Evolutionary conservation across 306 rosid species (phyloP), one percentile per base, ranked within the genome.

Genomic region (Geum urbanum): DNA sequence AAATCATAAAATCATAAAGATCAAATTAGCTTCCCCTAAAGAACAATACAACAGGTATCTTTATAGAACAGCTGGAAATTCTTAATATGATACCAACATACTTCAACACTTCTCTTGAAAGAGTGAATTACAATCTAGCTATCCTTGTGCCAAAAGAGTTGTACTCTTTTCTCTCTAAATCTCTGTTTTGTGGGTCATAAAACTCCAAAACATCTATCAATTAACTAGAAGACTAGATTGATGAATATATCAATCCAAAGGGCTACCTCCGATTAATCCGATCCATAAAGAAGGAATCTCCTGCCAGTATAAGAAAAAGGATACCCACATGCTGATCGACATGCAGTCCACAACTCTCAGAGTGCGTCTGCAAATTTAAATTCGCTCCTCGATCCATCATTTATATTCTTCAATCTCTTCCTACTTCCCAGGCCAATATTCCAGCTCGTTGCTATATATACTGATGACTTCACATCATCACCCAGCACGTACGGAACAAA

Each of bases 401-500:
- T 46, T n/a, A 50, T 40, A 40, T 69, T 8, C 52, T 18, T 44
- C 37, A n/a, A n/a, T n/a, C n/a, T n/a, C n/a, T n/a, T n/a, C n/a
- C n/a, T n/a, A n/a, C 35, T 11, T 35, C 55, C 47, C n/a, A 32
- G 37, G 37, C 37, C 32, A 50, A 50, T 18, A 14, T 67, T 18
- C 60, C 37, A 32, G 1, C 37, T 8, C 6, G 12, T 9, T 39
- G 65, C 64, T 27, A n/a, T 7, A 11, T 19, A n/a, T n/a, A n/a
- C n/a, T n/a, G n/a, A n/a, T n/a, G 72, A 14, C n/a, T 57, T 14
- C n/a, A 41, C 14, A 18, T 49, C 64, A 58, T 72, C 81, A 77
- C 35, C 70, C 13, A 65, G n/a, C n/a, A n/a, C n/a, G 43, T 22
- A 44, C 18, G 18, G 32, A 12, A 58, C 10, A 16, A 6, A 57